Percentiles rank a stretch among this genome's conserved stretches.
Evolutionary conservation across 768 basidiomycete genomes (phyloP).

Genomic region (Auriculariales sp.): DNA sequence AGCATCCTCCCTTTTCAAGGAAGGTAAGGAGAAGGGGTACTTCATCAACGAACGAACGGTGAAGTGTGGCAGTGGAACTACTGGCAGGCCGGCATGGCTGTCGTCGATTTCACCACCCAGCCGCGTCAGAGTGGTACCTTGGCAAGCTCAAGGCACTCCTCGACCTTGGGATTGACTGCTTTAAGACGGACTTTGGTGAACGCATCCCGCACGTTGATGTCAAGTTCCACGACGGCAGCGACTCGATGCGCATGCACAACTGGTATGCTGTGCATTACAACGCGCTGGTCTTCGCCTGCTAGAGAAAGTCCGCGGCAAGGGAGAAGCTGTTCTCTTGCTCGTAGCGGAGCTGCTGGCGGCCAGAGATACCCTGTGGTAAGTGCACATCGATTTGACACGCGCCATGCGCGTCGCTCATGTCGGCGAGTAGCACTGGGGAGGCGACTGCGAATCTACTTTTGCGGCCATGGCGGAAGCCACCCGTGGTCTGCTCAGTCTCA

Average conservation of each 20-base stretch:
- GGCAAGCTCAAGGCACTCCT: constrained; percentile 34
- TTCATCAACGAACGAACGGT: constrained; percentile 57
- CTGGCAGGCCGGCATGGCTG: constrained; percentile 50
- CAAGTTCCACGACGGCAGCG: constrained; percentile 49
- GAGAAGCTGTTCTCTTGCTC: constrained; percentile 59
- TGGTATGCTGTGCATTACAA: constrained; percentile 59
- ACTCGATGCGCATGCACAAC: constrained; percentile 60
- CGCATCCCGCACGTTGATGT: constrained; percentile 55
- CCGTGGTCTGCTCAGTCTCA: constrained; percentile 49
- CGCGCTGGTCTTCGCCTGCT: constrained; percentile 49
- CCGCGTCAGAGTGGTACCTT: constrained; percentile 40
- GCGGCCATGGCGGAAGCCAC: constrained; percentile 69
- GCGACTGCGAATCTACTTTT: constrained; percentile 64
- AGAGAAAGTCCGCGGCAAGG: constrained; percentile 40
- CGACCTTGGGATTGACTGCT: constrained; percentile 39
- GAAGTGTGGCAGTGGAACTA: constrained; percentile 39
- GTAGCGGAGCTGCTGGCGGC: constrained; percentile 53
- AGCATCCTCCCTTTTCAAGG: constrained; percentile 51
- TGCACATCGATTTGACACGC: no score
- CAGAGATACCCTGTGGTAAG: constrained; percentile 36
- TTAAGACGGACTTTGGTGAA: constrained; percentile 65
- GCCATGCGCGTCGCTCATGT: no score
- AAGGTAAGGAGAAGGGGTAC: constrained; percentile 51
- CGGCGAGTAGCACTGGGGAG: constrained; percentile 49
- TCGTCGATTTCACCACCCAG: constrained; percentile 53